Conservation (phyloP, 352 stramenopile species). For the Phytophthora pluvialis region DNA sequence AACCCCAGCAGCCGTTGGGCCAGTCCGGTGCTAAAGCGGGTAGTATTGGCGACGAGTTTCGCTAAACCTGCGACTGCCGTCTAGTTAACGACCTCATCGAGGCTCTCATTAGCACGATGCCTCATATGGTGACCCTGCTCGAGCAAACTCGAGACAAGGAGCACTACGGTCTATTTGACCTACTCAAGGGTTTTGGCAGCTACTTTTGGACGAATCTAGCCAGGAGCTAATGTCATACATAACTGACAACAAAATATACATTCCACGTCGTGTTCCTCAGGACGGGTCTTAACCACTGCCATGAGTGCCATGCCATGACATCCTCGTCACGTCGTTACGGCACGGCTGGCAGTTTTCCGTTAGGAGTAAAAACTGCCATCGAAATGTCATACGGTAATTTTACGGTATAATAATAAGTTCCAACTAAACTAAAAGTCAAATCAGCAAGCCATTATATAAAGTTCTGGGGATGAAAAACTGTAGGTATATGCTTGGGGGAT, state of each 20-base stretch:
- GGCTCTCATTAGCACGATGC: not conserved
- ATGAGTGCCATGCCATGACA: no score
- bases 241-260: constrained; percentile 1
- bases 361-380: no score
- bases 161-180: not conserved
- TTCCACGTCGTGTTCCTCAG: constrained; percentile 1
- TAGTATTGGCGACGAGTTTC: not conserved
- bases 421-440: no score
- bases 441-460: no score
- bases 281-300: no score
- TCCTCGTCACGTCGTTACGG: no score
- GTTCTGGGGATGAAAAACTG: no score
- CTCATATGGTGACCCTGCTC: not conserved
- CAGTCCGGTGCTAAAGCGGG: not conserved
- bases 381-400: no score
- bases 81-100: not conserved
- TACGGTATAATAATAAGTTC: no score
- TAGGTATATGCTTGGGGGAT: no score
- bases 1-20: not conserved
- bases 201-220: not conserved
- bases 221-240: not conserved
- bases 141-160: not conserved
- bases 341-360: no score
- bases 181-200: not conserved
- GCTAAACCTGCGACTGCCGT: not conserved